Percentiles rank a stretch among this genome's conserved stretches.
Conservation (phyloP, 1,284 basidiomycete species). For the Lignosus rhinocerotis region DNA sequence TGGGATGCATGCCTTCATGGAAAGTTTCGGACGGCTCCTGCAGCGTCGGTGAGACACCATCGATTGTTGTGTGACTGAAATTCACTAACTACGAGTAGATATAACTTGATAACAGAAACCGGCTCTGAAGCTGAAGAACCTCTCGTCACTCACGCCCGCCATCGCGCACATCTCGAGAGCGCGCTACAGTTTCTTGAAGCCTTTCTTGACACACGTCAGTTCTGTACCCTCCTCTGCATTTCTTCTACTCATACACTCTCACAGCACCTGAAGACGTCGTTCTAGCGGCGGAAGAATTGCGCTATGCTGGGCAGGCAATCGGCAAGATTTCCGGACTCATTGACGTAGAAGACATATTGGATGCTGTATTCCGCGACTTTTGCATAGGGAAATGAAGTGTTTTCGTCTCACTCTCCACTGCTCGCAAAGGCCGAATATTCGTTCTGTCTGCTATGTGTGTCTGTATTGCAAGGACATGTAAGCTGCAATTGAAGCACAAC, state of each 20-base stretch:
- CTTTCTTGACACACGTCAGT: conserved; percentile 60
- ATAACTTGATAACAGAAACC: conserved; percentile 35
- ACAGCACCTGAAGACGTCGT: conserved; percentile 63
- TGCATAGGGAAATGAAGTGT: conserved; percentile 75
- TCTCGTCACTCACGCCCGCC: conserved; percentile 78
- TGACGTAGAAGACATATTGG: conserved; percentile 78
- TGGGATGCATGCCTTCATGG: conserved; percentile 60
- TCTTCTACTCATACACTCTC: not conserved
- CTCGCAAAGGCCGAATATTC: too few species aligned
- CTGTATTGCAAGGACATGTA: too few species aligned
- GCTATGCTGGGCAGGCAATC: conserved; percentile 81
- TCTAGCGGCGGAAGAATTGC: conserved; percentile 80
- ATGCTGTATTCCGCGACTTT: conserved; percentile 80
- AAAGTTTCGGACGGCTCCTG: conserved; percentile 54
- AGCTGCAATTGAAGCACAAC: too few species aligned
- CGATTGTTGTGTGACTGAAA: not conserved
- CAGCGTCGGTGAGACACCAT: conserved; percentile 48
- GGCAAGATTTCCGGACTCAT: conserved; percentile 77
- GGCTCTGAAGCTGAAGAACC: conserved; percentile 43
- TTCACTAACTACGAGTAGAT: conserved; percentile 32
- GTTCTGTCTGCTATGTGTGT: not conserved
- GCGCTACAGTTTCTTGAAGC: conserved; percentile 66
- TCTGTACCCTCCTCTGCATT: conserved; percentile 7
- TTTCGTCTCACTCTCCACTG: too few species aligned
- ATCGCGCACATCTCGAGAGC: conserved; percentile 72